Evolutionary conservation across 2,329 filamentous ascomycete genomes (phyloP).

Genomic region (Massarina eburnea): DNA sequence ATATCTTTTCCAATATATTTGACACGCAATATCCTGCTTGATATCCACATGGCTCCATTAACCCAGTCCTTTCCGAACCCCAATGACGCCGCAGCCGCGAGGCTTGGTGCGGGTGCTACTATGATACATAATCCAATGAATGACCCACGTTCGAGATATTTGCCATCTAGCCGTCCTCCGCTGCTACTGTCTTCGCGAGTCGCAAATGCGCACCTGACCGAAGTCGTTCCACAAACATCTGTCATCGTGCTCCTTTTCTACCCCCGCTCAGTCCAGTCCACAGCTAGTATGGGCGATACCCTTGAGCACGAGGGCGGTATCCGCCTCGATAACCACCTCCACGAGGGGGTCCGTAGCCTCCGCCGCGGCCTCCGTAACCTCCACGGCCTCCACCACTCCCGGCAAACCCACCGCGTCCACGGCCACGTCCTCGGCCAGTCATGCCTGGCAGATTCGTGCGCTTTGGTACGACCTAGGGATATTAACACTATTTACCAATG

Average conservation of each 20-base stretch:
- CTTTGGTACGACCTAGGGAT: constrained; percentile 76
- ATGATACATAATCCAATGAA: constrained; percentile 13
- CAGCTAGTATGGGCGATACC: constrained; percentile 34
- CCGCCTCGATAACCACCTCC: constrained; percentile 47
- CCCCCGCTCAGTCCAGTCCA: background rate
- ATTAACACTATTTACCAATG: constrained; percentile 12
- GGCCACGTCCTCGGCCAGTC: constrained; percentile 63
- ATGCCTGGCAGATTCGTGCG: constrained; percentile 96
- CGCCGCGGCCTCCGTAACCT: constrained; percentile 50
- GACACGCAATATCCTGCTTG: background rate
- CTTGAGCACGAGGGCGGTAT: constrained; percentile 37
- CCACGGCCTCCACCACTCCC: constrained; percentile 46
- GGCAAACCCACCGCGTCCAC: constrained; percentile 55
- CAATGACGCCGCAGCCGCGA: background rate
- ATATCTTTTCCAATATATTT: background rate
- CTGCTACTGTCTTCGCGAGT: background rate
- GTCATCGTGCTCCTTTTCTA: background rate
- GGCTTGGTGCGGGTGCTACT: constrained; percentile 3
- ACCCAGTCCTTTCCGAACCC: background rate
- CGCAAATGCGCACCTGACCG: constrained; percentile 7
- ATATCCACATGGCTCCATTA: background rate
- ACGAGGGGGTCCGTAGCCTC: constrained; percentile 50
- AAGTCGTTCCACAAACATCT: constrained; percentile 7
- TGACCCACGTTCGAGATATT: background rate
- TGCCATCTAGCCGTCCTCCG: background rate